Percentiles rank a stretch among this genome's conserved stretches.
phyloP scores from a whole-genome alignment of 257 asterid species.

The Solanum acaule region DNA sequence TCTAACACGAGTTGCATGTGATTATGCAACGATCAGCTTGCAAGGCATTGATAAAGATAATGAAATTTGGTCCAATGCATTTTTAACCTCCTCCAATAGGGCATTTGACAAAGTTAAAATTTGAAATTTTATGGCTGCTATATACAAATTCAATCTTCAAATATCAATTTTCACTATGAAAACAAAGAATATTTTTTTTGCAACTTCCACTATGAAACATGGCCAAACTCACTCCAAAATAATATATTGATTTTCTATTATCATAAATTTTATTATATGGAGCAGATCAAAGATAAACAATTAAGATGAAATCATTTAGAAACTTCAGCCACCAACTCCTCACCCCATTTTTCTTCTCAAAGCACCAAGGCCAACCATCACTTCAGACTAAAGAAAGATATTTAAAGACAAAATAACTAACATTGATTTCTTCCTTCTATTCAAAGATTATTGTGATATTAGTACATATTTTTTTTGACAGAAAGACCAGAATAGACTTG shows the following conservation, averaged over 20 bases:
- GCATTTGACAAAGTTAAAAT: not conserved
- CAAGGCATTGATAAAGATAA: not conserved
- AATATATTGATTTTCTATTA: not conserved
- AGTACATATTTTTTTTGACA: not conserved
- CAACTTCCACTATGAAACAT: not conserved
- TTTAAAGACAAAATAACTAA: not conserved
- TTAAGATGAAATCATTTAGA: not conserved
- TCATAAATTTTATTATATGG: not conserved
- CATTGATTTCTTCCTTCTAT: not conserved
- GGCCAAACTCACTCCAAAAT: not conserved
- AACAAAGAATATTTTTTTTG: no score
- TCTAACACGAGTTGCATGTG: not conserved
- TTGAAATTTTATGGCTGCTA: no score
- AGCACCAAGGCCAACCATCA: not conserved
- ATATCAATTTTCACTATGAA: not conserved
- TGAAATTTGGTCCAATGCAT: not conserved
- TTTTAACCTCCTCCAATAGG: not conserved
- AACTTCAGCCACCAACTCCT: not conserved
- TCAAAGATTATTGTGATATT: not conserved
- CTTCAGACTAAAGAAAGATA: not conserved
- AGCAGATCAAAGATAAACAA: not conserved
- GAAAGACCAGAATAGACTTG: not conserved
- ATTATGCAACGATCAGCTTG: not conserved
- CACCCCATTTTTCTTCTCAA: not conserved
- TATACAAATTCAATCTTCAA: no score